Conservation (phyloP, 139 green algal genomes). For the Monoraphidium neglectum region DNA sequence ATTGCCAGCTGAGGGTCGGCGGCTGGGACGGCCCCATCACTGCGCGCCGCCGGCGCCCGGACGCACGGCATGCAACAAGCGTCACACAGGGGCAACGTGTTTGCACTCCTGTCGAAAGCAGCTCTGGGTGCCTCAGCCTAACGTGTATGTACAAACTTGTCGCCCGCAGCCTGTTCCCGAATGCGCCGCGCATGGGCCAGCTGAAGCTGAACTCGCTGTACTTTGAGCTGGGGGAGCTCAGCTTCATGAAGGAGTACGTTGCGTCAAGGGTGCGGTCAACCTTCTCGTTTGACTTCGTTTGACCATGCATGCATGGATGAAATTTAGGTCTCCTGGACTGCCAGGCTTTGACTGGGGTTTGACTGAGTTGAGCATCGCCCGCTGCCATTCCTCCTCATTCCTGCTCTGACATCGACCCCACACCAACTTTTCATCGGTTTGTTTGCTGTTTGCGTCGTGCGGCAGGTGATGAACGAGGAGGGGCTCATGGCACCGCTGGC, state of each 20-base stretch:
- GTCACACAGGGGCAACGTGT: too few species aligned
- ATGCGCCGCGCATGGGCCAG: background rate
- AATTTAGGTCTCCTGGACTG: too few species aligned
- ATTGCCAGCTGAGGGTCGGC: background rate
- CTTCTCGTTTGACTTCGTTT: too few species aligned
- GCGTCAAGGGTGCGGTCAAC: conserved; percentile 33
- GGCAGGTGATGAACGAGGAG: conserved; percentile 43
- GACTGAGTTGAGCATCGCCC: too few species aligned
- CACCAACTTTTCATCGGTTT: background rate
- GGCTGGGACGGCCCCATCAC: too few species aligned
- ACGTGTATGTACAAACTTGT: too few species aligned
- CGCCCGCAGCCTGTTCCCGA: background rate
- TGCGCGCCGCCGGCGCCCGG: too few species aligned
- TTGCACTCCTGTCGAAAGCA: too few species aligned
- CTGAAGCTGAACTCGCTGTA: conserved; percentile 29
- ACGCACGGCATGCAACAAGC: too few species aligned
- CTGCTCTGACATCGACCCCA: background rate
- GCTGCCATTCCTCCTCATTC: background rate
- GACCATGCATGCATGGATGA: too few species aligned
- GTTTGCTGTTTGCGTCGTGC: conserved; percentile 1
- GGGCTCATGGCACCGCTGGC: conserved; percentile 52
- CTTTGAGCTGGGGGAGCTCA: conserved; percentile 79
- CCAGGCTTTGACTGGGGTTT: too few species aligned
- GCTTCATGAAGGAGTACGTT: conserved; percentile 77
- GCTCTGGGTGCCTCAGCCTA: too few species aligned